Evolutionary conservation across 129 eudicot species (phyloP), one percentile per base, ranked within the genome.

Genomic region (Centrapalus pauciflorus): DNA sequence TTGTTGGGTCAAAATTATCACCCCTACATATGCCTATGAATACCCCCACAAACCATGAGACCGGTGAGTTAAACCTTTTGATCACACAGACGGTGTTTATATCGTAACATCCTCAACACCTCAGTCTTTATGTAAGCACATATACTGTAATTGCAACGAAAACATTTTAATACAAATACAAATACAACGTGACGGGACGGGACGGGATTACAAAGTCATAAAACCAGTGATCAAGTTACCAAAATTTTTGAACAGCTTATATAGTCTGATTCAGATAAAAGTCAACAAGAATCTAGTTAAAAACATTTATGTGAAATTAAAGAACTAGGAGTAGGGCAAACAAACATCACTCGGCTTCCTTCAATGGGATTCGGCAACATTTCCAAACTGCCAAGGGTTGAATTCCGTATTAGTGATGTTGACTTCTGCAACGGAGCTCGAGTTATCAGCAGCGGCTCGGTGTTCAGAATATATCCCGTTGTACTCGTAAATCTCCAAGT

Each of bases 311-410:
- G 79, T 74, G 14, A 55, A 56, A 24, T 67, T 14, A 28, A 56
- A 65, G 4, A 45, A 33, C 61, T 48, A 46, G 21, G 10, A 27
- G n/a, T 20, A 38, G 29, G 32, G 5, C 20, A 49, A 51, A 49
- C 41, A n/a, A 32, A 32, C 37, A 28, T 45, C 5, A 40, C 20
- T 61, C 17, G 13, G 23, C 50, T 21, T 45, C 59, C 63, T 74
- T 74, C 73, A 74, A 16, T 5, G 46, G 43, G 41, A 55, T 69
- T 82, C 86, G 4, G 78, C 81, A 32, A 76, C 52, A 70, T 81
- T 75, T 38, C 81, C 82, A 17, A 73, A 93, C 73, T 88, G 98
- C 98, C 98, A 89, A 0, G 98, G 98, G 62, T 88, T 80, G 59
- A 93, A 82, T 56, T 88, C 92, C 33, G 56, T 66, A 9, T 83